Conservation (phyloP, 345 rosid species). For the Pugionium cornutum region DNA sequence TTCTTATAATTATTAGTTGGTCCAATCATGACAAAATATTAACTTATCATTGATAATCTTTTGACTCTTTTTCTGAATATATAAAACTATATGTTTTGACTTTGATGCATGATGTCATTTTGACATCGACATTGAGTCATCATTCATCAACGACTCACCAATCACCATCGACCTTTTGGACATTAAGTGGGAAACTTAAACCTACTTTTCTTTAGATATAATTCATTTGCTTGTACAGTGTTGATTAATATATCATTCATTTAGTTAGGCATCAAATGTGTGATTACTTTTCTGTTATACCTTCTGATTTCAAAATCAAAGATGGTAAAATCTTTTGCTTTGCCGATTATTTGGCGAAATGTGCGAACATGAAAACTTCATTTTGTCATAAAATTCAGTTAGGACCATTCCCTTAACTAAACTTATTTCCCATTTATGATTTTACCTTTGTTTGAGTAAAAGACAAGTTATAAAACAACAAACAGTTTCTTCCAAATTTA, state of each 20-base stretch:
- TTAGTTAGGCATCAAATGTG: slow-evolving; percentile 22
- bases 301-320: not conserved
- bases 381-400: too few species aligned
- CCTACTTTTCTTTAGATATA: slow-evolving; percentile 28
- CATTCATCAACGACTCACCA: slow-evolving; percentile 19
- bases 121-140: slow-evolving; percentile 34
- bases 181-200: slow-evolving; percentile 35
- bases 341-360: too few species aligned
- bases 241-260: slow-evolving; percentile 27
- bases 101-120: slow-evolving; percentile 38
- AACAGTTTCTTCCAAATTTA: slow-evolving; percentile 15
- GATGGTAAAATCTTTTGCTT: not conserved
- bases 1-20: not conserved
- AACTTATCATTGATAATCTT: slow-evolving; percentile 15
- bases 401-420: too few species aligned
- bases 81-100: slow-evolving; percentile 29
- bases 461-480: slow-evolving; percentile 23
- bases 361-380: too few species aligned
- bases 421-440: too few species aligned
- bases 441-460: not conserved
- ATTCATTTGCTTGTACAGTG: slow-evolving; percentile 1
- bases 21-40: slow-evolving; percentile 6
- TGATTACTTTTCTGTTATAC: not conserved
- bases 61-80: not conserved
- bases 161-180: slow-evolving; percentile 17